Conservation (phyloP, 2,329 filamentous ascomycete genomes). For the Dactylellina drechsleri region DNA sequence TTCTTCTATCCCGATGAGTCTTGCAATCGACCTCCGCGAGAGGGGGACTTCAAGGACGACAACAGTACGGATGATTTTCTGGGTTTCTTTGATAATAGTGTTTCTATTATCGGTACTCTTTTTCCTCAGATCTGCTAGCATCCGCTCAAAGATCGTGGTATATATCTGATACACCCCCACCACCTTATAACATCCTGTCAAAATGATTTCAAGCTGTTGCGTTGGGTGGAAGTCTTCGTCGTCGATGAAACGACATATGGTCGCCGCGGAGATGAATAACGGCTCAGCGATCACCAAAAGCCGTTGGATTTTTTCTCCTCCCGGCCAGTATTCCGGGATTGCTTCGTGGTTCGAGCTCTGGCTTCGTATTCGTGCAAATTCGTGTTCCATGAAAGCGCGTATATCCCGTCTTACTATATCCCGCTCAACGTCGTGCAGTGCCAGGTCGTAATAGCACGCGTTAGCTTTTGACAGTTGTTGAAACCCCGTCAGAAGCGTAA, state of each 20-base stretch:
- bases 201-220: neutral
- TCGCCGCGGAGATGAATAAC: slow-evolving; percentile 35
- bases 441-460: slow-evolving; percentile 21
- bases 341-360: neutral
- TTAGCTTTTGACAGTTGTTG: slow-evolving; percentile 6
- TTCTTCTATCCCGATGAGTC: slow-evolving; percentile 14
- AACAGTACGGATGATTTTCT: slow-evolving; percentile 18
- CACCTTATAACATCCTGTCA: too few species aligned
- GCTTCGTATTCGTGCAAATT: slow-evolving; percentile 15
- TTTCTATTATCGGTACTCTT: neutral
- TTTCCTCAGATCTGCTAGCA: neutral
- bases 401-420: slow-evolving; percentile 23
- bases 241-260: slow-evolving; percentile 29
- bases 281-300: slow-evolving; percentile 21
- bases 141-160: neutral
- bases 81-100: neutral
- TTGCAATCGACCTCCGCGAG: slow-evolving; percentile 4
- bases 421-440: slow-evolving; percentile 15
- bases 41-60: slow-evolving; percentile 16
- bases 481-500: neutral
- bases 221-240: slow-evolving; percentile 4
- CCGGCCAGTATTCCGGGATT: neutral
- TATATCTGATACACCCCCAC: too few species aligned
- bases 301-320: neutral
- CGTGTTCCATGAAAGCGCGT: slow-evolving; percentile 2